Evolutionary conservation across 225 moss, liverwort and hornwort genomes (phyloP).

Genomic region (Ulota crispa): DNA sequence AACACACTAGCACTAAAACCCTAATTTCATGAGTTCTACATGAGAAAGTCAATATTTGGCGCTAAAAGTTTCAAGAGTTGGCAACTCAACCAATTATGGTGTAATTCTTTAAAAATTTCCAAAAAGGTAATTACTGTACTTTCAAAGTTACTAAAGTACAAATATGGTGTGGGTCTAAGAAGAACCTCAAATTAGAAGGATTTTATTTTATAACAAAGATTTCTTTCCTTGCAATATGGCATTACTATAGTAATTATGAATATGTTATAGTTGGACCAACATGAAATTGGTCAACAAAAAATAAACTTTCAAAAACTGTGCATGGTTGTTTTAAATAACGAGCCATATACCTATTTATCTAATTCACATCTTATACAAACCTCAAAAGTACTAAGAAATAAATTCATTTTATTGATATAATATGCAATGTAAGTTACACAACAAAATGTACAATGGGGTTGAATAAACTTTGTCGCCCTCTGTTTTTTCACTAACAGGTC

Average conservation of each 20-base stretch:
- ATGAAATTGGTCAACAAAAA: neutral
- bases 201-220: neutral
- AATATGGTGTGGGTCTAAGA: neutral
- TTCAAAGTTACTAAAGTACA: neutral
- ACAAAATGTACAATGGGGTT: too few relatives aligned
- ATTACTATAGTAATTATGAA: neutral
- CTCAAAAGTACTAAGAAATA: too few relatives aligned
- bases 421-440: too few relatives aligned
- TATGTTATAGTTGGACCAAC: neutral
- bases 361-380: too few relatives aligned
- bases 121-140: too few relatives aligned
- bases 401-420: too few relatives aligned
- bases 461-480: too few relatives aligned
- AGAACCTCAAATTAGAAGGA: rapidly evolving
- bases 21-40: neutral
- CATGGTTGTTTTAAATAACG: neutral
- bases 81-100: too few relatives aligned
- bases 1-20: neutral
- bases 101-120: neutral
- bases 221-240: neutral
- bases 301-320: neutral
- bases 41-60: neutral
- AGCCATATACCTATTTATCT: too few relatives aligned
- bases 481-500: too few relatives aligned
- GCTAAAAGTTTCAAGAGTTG: neutral